Evolutionary conservation across 176 grass and related monocot genomes (phyloP), one percentile per base, ranked within the genome.

Genomic region (Oryza meyeriana): DNA sequence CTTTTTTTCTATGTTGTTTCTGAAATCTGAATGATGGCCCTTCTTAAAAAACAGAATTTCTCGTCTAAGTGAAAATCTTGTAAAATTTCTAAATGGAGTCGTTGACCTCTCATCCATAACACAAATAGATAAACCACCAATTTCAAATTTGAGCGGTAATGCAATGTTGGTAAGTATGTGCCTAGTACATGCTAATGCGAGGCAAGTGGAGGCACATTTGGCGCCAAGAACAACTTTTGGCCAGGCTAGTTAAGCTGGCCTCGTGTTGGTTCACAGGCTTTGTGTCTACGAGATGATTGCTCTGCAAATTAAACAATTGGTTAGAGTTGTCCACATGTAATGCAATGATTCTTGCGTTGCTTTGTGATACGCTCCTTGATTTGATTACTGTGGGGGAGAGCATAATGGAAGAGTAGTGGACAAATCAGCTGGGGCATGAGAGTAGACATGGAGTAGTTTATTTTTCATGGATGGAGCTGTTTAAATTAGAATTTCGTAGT

Each of bases 251-350:
- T 25, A 85, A 57, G 77, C 77, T 81, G 82, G 52, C 25, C 16
- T 69, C 71, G 18, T 55, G 50, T 71, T 85, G 24, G 27, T 31
- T 85, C 71, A 77, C 71, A 85, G 82, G 78, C 55, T 68, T 76
- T 64, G 35, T 76, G 25, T 66, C 26, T 30, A 44, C 4, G 71
- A 81, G 71, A 81, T 89, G 33, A 85, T 81, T 85, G 55, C 13
- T 74, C 76, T 55, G 70, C 39, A 76, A 71, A 71, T 22, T 72
- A 72, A 80, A 75, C 71, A 58, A 85, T 27, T 41, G 34, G 55
- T 33, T 48, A 31, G 22, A 24, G 48, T 80, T 80, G 76, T 78
- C 61, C 50, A 35, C 77, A 42, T 71, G 77, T 28, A 76, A 61
- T 2, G 57, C 72, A 77, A 71, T 85, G 77, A 71, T 85, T 29